These are phyloP conservation scores for Bacidia gigantensis DNA, from an alignment of 495 filamentous ascomycete species.

Conservation along the genomic window DNA sequence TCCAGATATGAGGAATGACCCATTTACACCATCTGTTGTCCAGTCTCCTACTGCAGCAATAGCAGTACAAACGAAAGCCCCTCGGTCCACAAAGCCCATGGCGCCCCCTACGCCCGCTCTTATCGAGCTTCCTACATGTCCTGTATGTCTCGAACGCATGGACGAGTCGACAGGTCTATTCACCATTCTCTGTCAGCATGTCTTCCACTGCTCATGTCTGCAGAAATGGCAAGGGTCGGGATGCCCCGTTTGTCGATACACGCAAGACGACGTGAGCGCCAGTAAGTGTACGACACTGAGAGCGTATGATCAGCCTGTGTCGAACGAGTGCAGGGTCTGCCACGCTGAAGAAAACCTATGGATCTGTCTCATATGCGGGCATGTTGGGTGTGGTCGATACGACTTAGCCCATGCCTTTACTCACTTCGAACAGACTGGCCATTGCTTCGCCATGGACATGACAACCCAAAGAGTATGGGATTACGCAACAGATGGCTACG, in stretches of 20 bases:
- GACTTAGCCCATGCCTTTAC: constrained; percentile 86
- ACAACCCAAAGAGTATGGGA: constrained; percentile 94
- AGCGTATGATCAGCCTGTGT: neutral
- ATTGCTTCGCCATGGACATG: constrained; percentile 87
- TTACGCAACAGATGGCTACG: constrained; percentile 87
- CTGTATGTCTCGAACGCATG: constrained; percentile 95
- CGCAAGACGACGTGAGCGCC: constrained; percentile 40
- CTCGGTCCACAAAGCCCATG: constrained; percentile 61
- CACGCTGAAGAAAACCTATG: constrained; percentile 71
- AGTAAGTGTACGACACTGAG: constrained; percentile 17
- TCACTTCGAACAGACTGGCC: constrained; percentile 79
- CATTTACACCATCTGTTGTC: constrained; percentile 41
- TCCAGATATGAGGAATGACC: constrained; percentile 50
- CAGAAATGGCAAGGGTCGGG: constrained; percentile 92
- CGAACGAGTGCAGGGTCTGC: constrained; percentile 55
- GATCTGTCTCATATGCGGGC: constrained; percentile 90
- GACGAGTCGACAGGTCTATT: constrained; percentile 90
- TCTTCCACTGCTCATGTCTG: constrained; percentile 94
- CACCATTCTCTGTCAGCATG: constrained; percentile 93
- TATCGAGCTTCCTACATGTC: constrained; percentile 86
- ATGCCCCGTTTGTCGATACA: constrained; percentile 90
- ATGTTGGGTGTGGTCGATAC: constrained; percentile 85
- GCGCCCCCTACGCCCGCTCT: constrained; percentile 84
- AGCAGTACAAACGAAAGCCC: constrained; percentile 28
- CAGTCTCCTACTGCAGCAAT: constrained; percentile 26